Evolutionary conservation across 495 filamentous ascomycete genomes (phyloP), one percentile per base, ranked within the genome.

Genomic region (Xylaria telfairii): DNA sequence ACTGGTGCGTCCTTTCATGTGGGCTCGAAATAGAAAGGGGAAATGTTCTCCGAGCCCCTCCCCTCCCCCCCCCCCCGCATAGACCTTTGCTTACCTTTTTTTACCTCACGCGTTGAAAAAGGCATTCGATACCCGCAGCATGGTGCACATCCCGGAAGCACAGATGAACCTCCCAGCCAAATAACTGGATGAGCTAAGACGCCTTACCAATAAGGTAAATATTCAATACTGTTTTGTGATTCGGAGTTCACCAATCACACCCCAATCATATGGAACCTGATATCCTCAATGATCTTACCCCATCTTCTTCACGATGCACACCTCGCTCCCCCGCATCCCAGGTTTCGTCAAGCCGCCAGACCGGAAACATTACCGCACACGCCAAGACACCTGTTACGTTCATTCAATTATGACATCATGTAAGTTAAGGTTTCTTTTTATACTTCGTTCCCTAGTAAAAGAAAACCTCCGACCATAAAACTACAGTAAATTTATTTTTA

Each of bases 41-140:
- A 54, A 54, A 54, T 54, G 10, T 28, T 54, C 51, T 30, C 51
- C 51, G 51, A n/a, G n/a, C n/a, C n/a, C n/a, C n/a, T n/a, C n/a
- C n/a, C n/a, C n/a, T n/a, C n/a, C n/a, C n/a, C n/a, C n/a, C 51
- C 28, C 13, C 24, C 51, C 19, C 51, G 51, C 51, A 17, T 30
- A 17, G 13, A 30, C 0, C 7, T n/a, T n/a, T n/a, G n/a, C n/a
- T n/a, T n/a, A n/a, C n/a, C n/a, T n/a, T n/a, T n/a, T n/a, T n/a
- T 54, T 54, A 30, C 51, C 51, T 26, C 30, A 30, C 4, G 6
- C 51, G 24, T 54, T 24, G 4, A 54, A 26, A 54, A 54, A 17
- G 51, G 51, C 26, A 54, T 54, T 12, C 9, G 30, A 30, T 28
- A n/a, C 51, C 51, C 51, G 51, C 24, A 30, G n/a, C 15, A 46